These are phyloP conservation scores for Vicia sativa DNA, from an alignment of 306 rosid genomes.

Conservation along the genomic window DNA sequence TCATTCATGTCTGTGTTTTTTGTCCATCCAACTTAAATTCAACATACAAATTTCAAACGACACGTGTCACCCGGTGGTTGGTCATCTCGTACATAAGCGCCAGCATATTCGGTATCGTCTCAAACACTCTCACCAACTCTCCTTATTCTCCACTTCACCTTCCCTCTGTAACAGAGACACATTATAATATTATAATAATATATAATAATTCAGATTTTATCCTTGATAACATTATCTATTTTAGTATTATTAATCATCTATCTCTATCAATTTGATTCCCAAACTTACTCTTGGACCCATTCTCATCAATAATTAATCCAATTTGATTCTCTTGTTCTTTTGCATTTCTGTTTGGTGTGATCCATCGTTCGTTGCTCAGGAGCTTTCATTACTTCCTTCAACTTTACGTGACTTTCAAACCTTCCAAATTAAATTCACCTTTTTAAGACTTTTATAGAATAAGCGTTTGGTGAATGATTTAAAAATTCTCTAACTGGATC, in stretches of 20 bases:
- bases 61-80: neutral
- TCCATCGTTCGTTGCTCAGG: constrained; percentile 43
- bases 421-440: constrained; percentile 24
- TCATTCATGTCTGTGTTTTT: neutral
- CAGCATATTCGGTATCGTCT: neutral
- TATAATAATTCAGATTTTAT: neutral
- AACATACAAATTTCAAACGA: neutral
- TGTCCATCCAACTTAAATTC: neutral
- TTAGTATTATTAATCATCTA: neutral
- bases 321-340: neutral
- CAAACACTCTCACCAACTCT: neutral
- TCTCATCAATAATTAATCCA: neutral
- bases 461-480: constrained; percentile 8
- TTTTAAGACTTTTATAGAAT: neutral
- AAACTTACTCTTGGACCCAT: neutral
- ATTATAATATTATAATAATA: neutral
- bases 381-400: constrained; percentile 49
- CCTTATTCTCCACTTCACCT: neutral
- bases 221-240: neutral
- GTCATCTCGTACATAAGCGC: neutral
- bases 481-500: constrained; percentile 20
- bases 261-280: neutral
- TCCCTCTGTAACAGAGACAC: neutral
- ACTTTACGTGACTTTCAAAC: constrained; percentile 64
- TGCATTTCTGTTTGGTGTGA: constrained; percentile 44